A percentile compares a stretch with the other conserved stretches of the same genome.
phyloP scores from a whole-genome alignment of 768 basidiomycete species.

The Suillus spraguei region DNA sequence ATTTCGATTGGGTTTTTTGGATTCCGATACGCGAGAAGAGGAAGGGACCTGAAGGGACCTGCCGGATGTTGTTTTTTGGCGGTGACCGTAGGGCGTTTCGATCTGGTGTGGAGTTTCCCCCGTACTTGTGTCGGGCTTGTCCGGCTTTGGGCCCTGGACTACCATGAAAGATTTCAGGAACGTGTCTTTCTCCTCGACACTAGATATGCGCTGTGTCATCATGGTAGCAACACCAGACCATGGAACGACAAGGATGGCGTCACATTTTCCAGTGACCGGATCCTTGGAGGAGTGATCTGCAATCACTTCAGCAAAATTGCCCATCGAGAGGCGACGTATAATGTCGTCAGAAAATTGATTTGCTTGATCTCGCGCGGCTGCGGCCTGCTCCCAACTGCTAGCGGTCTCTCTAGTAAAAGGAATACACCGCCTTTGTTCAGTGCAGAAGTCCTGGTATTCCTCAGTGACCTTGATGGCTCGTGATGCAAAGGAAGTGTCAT shows the following conservation, averaged over 20 bases:
- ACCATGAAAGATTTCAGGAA: neutral
- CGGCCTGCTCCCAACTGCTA: neutral
- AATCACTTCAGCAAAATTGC: neutral
- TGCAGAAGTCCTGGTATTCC: fast-evolving
- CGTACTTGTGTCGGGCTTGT: too few relatives aligned
- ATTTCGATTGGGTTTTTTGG: too few relatives aligned
- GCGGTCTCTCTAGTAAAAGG: too few relatives aligned
- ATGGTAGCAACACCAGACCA: neutral
- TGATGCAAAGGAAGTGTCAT: neutral
- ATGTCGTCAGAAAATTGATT: neutral
- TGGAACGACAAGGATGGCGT: neutral
- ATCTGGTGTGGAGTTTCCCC: too few relatives aligned
- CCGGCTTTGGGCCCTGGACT: too few relatives aligned
- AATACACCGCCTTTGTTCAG: too few relatives aligned
- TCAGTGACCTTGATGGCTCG: neutral
- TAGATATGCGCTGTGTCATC: neutral
- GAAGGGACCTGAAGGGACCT: too few relatives aligned
- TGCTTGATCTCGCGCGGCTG: neutral
- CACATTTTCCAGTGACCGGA: neutral
- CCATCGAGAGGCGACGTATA: fast-evolving
- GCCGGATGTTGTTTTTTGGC: too few relatives aligned
- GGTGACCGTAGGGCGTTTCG: too few relatives aligned
- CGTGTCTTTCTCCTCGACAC: too few relatives aligned
- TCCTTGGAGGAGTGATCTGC: neutral
- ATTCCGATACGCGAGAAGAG: too few relatives aligned